These are phyloP conservation scores for Arthrocladium fulminans DNA, from an alignment of 2,329 filamentous ascomycete genomes.

Conservation along the genomic window DNA sequence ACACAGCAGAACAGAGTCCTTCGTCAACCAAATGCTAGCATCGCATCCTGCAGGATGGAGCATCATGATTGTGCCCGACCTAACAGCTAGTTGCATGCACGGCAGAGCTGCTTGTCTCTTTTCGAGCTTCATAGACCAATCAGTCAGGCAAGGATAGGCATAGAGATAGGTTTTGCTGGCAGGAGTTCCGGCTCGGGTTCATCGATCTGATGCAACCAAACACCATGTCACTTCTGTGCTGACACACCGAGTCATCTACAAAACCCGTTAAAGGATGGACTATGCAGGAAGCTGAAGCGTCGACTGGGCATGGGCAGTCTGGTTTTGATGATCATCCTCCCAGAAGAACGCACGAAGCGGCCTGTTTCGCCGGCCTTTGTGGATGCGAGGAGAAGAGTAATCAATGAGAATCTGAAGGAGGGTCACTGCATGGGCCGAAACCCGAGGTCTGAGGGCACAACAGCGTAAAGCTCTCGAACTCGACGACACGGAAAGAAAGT, in stretches of 20 bases:
- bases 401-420: constrained; percentile 61
- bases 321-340: constrained; percentile 23
- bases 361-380: constrained; percentile 52
- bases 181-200: too few relatives aligned
- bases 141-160: too few relatives aligned
- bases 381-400: constrained; percentile 53
- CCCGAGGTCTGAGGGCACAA: constrained; percentile 23
- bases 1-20: too few relatives aligned
- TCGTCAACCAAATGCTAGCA: too few relatives aligned
- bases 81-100: too few relatives aligned
- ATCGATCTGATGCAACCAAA: too few relatives aligned
- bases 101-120: too few relatives aligned
- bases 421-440: constrained; percentile 55
- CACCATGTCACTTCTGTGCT: too few relatives aligned
- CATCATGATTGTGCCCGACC: too few relatives aligned
- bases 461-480: constrained; percentile 26
- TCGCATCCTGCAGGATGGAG: too few relatives aligned
- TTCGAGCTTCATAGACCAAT: too few relatives aligned
- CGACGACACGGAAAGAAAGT: constrained; percentile 27
- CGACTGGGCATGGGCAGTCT: constrained; percentile 27
- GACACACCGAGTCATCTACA: constrained; percentile 17
- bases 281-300: constrained; percentile 22
- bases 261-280: constrained; percentile 17
- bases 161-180: too few relatives aligned
- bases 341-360: constrained; percentile 24